These are phyloP conservation scores for Garcia nutans DNA, from an alignment of 345 rosid genomes.

Conservation along the genomic window DNA sequence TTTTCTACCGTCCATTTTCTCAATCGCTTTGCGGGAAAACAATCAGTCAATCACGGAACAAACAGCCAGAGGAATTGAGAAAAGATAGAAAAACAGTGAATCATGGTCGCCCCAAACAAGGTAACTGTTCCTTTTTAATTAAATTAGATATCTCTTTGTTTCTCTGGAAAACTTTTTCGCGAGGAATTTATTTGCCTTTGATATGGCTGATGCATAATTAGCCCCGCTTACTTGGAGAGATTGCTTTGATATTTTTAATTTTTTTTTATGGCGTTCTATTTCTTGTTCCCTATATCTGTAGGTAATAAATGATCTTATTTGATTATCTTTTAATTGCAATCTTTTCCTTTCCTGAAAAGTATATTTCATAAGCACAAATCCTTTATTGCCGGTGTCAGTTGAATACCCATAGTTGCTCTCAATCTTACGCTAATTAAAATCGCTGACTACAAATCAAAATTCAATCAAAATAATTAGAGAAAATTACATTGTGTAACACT, in stretches of 20 bases:
- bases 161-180: not conserved
- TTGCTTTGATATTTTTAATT: not conserved
- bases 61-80: not conserved
- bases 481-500: no score
- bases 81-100: not conserved
- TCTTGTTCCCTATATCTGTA: not conserved
- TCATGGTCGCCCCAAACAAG: constrained; percentile 14
- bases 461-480: no score
- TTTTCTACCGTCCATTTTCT: not conserved
- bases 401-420: not conserved
- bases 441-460: no score
- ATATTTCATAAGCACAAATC: not conserved
- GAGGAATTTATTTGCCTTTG: not conserved
- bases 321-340: not conserved
- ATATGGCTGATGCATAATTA: no score
- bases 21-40: constrained; percentile 1
- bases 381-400: not conserved
- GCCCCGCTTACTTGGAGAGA: not conserved
- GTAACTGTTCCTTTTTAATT: not conserved
- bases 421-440: no score
- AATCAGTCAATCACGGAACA: not conserved
- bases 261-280: not conserved
- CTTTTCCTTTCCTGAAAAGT: not conserved
- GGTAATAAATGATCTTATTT: not conserved
- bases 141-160: not conserved